Evolutionary conservation across 768 basidiomycete genomes (phyloP), one percentile per base, ranked within the genome.

Genomic region (Pleurotus salmoneostramineus): DNA sequence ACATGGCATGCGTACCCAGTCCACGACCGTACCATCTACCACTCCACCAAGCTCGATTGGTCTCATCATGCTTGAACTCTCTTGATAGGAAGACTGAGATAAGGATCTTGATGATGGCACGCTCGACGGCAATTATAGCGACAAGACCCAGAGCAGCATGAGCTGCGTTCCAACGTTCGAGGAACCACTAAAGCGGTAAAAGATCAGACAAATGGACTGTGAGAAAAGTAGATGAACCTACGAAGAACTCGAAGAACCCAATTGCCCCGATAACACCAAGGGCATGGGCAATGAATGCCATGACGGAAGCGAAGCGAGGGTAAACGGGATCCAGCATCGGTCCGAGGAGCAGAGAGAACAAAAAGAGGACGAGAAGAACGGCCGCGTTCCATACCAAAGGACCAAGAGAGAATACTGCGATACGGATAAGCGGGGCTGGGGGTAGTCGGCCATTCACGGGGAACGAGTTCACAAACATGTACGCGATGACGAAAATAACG

Each of bases 21-120:
- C 94, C 94, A 51, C 95, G 88, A 44, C 95, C 95, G 70, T 95
- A 96, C 97, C 97, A 98, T 68, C 87, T 80, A 48, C 95, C 95
- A 34, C 95, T 96, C 97, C 97, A 99, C 96, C 96, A 99, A 5
- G 95, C 95, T 31, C 93, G 82, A 75, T 98, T 98, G 36, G 93
- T 95, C 74, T 98, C 95, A 69, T 99, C 97, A 69, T 98, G 95
- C 77, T 99, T 99, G 83, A 97, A 97, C 73, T 99, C 97, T 61
- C 97, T 89, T 42, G 95, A 90, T 37, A 98, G 77, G 83, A 95
- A 94, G 60, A 96, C 89, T 0, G 95, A 80, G 66, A 99, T 98
- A 57, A 97, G 77, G 59, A 94, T 80, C 80, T 98, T 98, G 83
- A 95, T 88, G 60, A 98, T 74, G 14, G 91, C 91, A 51, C 97